Evolutionary conservation across 2,329 filamentous ascomycete species (phyloP), one percentile per base, ranked within the genome.

Genomic region (Beauveria caledonica): DNA sequence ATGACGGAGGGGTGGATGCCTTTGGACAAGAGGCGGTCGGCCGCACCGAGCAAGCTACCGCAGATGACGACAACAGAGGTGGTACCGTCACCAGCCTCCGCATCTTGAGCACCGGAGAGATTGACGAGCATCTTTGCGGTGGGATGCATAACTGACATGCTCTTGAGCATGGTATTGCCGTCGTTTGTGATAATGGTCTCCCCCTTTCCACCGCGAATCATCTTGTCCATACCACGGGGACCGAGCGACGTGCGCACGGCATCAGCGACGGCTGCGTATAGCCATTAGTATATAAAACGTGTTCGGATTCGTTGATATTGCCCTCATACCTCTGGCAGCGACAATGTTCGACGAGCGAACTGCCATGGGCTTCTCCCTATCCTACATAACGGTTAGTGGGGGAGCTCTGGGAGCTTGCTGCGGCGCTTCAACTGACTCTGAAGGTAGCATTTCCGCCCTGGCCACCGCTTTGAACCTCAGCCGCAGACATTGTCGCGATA

Each of bases 101-200:
- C 92, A 79, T 99, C 94, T 76, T 99, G 94, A 66, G 94, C 94
- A 67, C 94, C 90, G 69, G 93, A 95, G 64, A 99, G 84, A 75
- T 99, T 92, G 70, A 99, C 94, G 67, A 99, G 83, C 94, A 99
- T 99, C 80, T 96, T 97, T 56, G 94, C 94, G 53, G 95, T 96
- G n/a, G 94, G 94, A 73, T 99, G 94, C 88, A 99, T 92, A 67
- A 99, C 94, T 66, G 90, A 89, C 94, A 99, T 97, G 80, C 93
- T 93, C 79, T 90, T 96, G 72, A 99, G 80, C 93, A 99, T 99
- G 61, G 94, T 99, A 80, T 95, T 96, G 74, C 94, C 94, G 77
- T 99, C 94, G 81, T 99, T 99, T 71, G 94, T 99, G 78, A 99
- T 99, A 75, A 97, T 94, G 62, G 92, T 97, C 76, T 96, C 90